Base-by-base conservation (phyloP, 108 stramenopile genomes). In the Stephanodiscus triporus region DNA sequence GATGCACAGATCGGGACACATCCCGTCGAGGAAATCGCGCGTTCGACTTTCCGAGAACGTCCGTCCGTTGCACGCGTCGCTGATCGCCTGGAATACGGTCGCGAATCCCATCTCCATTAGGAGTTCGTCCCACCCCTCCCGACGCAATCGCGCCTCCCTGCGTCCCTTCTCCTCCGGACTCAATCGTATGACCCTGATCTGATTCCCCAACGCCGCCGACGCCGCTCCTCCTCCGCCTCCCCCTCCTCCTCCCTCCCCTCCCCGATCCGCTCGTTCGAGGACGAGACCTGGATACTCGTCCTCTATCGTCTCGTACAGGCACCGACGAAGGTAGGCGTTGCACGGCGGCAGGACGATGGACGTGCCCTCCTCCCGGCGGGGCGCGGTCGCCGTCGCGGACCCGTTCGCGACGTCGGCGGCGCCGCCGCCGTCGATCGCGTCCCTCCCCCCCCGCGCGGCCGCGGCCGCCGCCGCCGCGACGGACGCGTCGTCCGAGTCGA, bases 271-370 rank as follows among this genome's bases (percentile, higher is more conserved):
- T 27, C 73, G 72, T 4, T 95, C 93, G 30, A 90, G 59, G 42
- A 88, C 37, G 20, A 95, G 75, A 42, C 85, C 77, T 14, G 88
- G 88, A 69, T 95, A 95, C 47, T 92, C 91, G 38, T 45, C 53
- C 56, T 85, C 85, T 65, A 95, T 91, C 20, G 78, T 87, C 75
- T 95, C 89, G 66, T 92, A 91, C 40, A 95, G 68, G 26, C 89
- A 87, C 13, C 91, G 80, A 9, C 91, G 86, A 62, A 93, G 82
- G 72, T 89, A 94, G 9, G 90, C 81, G 80, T 91, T 91, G 75
- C 88, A 88, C 3, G 88, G 78, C 40, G 93, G 90, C 37, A 91
- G 63, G 23, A 89, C 51, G 23, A 90, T 73, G 32, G 86, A 82
- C 0, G 76, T 63, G 7, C 89, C 90, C 48, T 88, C 91, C 16